Percentiles rank a stretch among this genome's conserved stretches.
Evolutionary conservation across 768 basidiomycete genomes (phyloP).

Genomic region (Chlorophyllum brunneum): DNA sequence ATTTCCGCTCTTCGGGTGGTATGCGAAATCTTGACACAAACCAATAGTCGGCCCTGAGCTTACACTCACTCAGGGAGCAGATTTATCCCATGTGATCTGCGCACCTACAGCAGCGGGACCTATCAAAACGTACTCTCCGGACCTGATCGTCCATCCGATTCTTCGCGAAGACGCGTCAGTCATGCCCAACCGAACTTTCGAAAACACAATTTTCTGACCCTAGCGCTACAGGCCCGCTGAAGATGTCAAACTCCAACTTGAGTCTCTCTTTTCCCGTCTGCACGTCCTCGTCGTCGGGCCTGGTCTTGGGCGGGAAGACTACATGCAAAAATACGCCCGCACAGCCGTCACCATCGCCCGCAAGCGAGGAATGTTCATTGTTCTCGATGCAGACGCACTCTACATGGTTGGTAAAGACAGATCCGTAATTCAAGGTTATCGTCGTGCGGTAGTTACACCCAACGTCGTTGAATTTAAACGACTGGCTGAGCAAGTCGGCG

Average conservation of each 20-base stretch:
- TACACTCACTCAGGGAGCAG: conserved; percentile 60
- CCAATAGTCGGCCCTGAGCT: not conserved
- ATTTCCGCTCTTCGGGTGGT: conserved; percentile 88
- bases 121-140: conserved; percentile 97
- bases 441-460: conserved; percentile 86
- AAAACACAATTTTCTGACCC: conserved; percentile 3
- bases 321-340: conserved; percentile 85
- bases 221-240: conserved; percentile 38
- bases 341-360: conserved; percentile 73
- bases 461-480: conserved; percentile 93
- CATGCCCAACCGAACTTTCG: not conserved
- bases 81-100: conserved; percentile 96
- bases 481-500: conserved; percentile 68
- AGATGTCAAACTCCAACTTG: conserved; percentile 46
- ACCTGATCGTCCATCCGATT: conserved; percentile 96
- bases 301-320: conserved; percentile 84
- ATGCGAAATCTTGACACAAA: conserved; percentile 18
- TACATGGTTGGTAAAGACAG: conserved; percentile 78
- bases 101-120: conserved; percentile 86
- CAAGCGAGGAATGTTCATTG: conserved; percentile 77
- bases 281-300: conserved; percentile 95
- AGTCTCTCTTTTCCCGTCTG: conserved; percentile 74
- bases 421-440: conserved; percentile 75
- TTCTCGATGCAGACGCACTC: conserved; percentile 92
- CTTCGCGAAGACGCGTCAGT: conserved; percentile 64